These are phyloP conservation scores for Pythium folliculosum DNA, from an alignment of 352 stramenopile genomes.

Conservation along the genomic window DNA sequence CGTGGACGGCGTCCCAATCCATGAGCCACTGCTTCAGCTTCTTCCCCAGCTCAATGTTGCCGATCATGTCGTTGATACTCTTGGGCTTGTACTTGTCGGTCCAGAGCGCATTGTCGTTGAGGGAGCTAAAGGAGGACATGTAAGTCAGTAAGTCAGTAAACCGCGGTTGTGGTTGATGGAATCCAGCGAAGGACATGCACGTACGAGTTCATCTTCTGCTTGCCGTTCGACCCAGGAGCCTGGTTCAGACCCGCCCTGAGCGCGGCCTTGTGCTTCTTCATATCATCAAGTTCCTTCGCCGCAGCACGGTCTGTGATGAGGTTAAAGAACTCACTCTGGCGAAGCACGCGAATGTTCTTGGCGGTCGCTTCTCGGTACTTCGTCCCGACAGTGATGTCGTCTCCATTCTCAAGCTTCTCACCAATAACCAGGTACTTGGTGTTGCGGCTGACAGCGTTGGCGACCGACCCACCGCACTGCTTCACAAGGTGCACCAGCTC, in stretches of 20 bases:
- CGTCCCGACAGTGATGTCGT: slow-evolving; percentile 44
- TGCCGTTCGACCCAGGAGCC: slow-evolving; percentile 49
- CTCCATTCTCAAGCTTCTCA: slow-evolving; percentile 64
- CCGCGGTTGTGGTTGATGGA: not conserved
- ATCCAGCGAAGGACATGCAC: not conserved
- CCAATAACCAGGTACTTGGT: slow-evolving; percentile 84
- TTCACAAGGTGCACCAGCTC: slow-evolving; percentile 81
- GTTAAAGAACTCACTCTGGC: slow-evolving; percentile 89
- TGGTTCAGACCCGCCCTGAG: slow-evolving; percentile 54
- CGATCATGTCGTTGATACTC: slow-evolving; percentile 90
- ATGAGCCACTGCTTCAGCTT: slow-evolving; percentile 88
- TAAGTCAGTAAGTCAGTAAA: not conserved
- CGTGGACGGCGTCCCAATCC: slow-evolving; percentile 82
- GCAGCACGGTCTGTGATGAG: slow-evolving; percentile 73
- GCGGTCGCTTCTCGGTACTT: slow-evolving; percentile 92
- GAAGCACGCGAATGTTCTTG: slow-evolving; percentile 84
- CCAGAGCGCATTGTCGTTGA: slow-evolving; percentile 84
- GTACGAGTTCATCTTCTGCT: slow-evolving; percentile 52
- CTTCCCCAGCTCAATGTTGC: slow-evolving; percentile 89
- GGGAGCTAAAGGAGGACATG: slow-evolving; percentile 6
- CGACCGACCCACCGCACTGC: slow-evolving; percentile 65
- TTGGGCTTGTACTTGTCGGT: slow-evolving; percentile 97
- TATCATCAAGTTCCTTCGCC: slow-evolving; percentile 58
- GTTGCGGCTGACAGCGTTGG: slow-evolving; percentile 58
- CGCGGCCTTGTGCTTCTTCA: slow-evolving; percentile 60